Evolutionary conservation across 768 basidiomycete genomes (phyloP).

Genomic region (Rossbeevera mucosa): DNA sequence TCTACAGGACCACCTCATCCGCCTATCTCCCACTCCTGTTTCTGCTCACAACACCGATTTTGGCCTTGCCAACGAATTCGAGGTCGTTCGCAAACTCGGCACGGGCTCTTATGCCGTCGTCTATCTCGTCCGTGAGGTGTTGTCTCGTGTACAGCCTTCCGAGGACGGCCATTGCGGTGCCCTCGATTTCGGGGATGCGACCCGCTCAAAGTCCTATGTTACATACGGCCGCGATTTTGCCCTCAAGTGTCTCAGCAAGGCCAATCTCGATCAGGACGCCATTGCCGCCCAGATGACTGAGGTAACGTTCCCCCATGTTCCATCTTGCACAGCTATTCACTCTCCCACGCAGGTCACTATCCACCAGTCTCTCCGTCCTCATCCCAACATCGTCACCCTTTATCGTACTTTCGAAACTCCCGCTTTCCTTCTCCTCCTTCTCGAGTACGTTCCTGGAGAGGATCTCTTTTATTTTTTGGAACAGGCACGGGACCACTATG

Average conservation of each 20-base stretch:
- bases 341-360: conserved; percentile 66
- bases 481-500: conserved; percentile 86
- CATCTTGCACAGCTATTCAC: conserved; percentile 7
- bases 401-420: conserved; percentile 90
- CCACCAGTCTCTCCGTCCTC: conserved; percentile 85
- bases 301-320: conserved; percentile 39
- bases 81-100: conserved; percentile 83
- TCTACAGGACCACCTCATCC: conserved; percentile 64
- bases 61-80: conserved; percentile 62
- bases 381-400: conserved; percentile 93
- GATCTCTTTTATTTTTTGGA: conserved; percentile 98
- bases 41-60: conserved; percentile 33
- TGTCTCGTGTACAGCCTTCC: conserved; percentile 36
- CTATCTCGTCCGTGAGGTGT: conserved; percentile 80
- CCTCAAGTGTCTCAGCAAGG: conserved; percentile 95
- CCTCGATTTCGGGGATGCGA: conserved; percentile 48
- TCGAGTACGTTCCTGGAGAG: conserved; percentile 95
- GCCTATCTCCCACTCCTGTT: conserved; percentile 44
- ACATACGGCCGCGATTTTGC: conserved; percentile 81
- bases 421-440: conserved; percentile 84
- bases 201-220: conserved; percentile 32
- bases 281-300: conserved; percentile 88
- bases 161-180: conserved; percentile 54
- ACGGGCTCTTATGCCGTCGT: conserved; percentile 92
- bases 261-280: conserved; percentile 84